Base-by-base conservation (phyloP, 805 yeast genomes). In the Wickerhamiella siamensis region DNA sequence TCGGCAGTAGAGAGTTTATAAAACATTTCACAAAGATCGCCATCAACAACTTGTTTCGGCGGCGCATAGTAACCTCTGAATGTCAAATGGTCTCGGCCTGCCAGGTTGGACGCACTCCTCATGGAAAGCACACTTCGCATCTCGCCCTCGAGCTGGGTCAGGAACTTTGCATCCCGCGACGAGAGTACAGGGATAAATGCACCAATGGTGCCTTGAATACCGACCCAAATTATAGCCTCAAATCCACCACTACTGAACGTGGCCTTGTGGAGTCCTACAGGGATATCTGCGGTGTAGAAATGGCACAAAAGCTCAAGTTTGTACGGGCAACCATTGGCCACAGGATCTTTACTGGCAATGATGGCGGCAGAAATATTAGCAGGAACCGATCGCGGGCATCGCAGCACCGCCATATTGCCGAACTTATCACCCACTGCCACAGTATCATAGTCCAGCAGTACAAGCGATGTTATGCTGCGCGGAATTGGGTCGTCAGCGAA, bases 41-140 rank as follows among this genome's bases (percentile, higher is more conserved):
- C 98, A 60, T 91, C 96, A 33, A 91, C 69, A 2, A 81, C 76
- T 39, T 74, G 70, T 47, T 76, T 78, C 2, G 70, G 72, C 0
- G 96, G 95, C n/a, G 74, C 75, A 56, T 83, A 84, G 53, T 79
- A 80, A 40, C 96, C 70, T 42, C 96, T 63, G 56, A 69, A 87
- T 43, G 70, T 71, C 47, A 72, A 45, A 43, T 77, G 82, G 47
- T 79, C 80, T 43, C 91, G 67, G 0, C 79, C 88, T 2, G 77
- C 65, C n/a, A 75, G 43, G 3, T 70, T 57, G 17, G 55, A 12
- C 3, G 36, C n/a, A 21, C 16, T 33, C 2, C 16, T n/a, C 12
- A 14, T 10, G 8, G 35, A 46, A 4, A 56, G 58, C 4, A 44
- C 44, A 19, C 46, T 42, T 6, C 53, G 52, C 50, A 45, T 57